Evolutionary conservation across 2,329 filamentous ascomycete species (phyloP), one percentile per base, ranked within the genome.

Genomic region (Colletotrichum cereale): DNA sequence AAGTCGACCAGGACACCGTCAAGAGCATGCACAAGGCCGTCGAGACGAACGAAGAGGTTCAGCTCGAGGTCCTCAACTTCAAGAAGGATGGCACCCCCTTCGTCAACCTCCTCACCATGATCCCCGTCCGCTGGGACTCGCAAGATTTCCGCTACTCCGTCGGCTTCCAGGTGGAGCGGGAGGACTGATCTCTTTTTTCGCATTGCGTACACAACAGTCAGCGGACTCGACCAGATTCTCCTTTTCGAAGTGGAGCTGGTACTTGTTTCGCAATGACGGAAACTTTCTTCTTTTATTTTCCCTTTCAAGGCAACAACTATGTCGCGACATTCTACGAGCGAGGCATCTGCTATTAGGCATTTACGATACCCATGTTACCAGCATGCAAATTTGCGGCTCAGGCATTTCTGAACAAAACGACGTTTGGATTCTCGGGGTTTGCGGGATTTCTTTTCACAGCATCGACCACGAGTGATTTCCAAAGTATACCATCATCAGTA

Each of bases 61-160:
- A 87, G 66, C 74, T 87, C 5, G 77, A 83, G 44, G 79, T 97
- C 18, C 91, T 92, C 78, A 97, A 97, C 78, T 97, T 95, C 79
- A 90, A 92, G 74, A 93, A 94, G 82, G 91, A 93, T 62, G 94
- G 95, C 0, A 88, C 93, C 75, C 86, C 87, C 0, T 97, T 97
- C 78, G 91, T 91, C 85, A 97, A 97, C 75, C 79, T 95, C 16
- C 84, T 97, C 63, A 94, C 92, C n/a, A 94, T 97, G 85, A 93
- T 97, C 64, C 94, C 94, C 0, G 89, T 97, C 42, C 83, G 85
- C 2, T 92, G 90, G 87, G 89, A 93, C 50, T 86, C 87, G 1
- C 84, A 87, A 18, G 87, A 89, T 14, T 88, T 89, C 72, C 90
- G 90, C 72, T 95, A 93, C 77, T 94, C 91, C 62, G 91, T 97